Evolutionary conservation across 768 basidiomycete genomes (phyloP), one percentile per base, ranked within the genome.

Genomic region (Agaricus bisporus): DNA sequence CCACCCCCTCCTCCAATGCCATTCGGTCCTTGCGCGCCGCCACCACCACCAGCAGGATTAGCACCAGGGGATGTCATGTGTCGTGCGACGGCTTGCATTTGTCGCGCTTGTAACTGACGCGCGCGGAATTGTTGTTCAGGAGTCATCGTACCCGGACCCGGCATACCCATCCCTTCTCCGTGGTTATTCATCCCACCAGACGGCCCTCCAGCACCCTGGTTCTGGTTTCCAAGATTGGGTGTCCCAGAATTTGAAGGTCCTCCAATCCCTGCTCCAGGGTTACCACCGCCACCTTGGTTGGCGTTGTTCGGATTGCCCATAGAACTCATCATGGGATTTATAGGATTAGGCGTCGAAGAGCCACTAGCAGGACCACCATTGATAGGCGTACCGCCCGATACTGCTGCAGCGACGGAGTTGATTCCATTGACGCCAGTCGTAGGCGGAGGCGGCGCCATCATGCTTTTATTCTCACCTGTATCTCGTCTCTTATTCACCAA

Each of bases 401-500:
- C 49, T 46, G 54, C 41, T 25, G 17, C 54, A 48, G 18, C 60
- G 62, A 17, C 60, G 36, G 29, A 47, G 58, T 58, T 51, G 56
- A 66, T 62, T 68, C 68, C 58, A 70, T 67, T 29, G 70, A 61
- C 18, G 29, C 37, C 26, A 41, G 18, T 25, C 22, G 26, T 29
- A 28, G 45, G 51, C 38, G 73, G 64, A 1, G 73, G 74, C 0
- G 77, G 73, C 1, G 74, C 75, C 70, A 76, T 72, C 59, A 73
- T 70, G 56, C 67, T 63, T 60, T 82, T 84, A 39, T 68, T 69
- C 57, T 88, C 86, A 32, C 88, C 88, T 0, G 81, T 82, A 60
- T 89, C 83, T 17, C 83, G 75, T 15, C 88, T 77, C 65, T 90
- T 89, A 64, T 76, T 79, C 38, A 70, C 69, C 20, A 60, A 61